Conservation (phyloP, 2,329 filamentous ascomycete species). For the Canariomyces notabilis region DNA sequence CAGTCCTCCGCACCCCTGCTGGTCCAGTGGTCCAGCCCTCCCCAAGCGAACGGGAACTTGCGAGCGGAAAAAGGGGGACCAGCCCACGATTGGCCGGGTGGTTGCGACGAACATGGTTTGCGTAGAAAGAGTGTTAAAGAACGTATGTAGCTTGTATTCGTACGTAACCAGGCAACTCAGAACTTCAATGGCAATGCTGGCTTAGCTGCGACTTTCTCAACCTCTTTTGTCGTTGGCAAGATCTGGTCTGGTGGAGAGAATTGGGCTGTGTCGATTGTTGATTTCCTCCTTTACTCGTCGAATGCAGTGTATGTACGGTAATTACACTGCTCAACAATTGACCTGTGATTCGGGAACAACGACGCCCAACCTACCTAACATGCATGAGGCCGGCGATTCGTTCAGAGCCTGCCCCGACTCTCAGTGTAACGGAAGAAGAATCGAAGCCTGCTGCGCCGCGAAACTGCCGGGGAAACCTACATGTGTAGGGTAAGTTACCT, state of each 20-base stretch:
- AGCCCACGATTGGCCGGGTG: constrained; percentile 16
- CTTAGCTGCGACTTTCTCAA: no score
- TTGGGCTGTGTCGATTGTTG: no score
- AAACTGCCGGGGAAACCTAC: constrained; percentile 5
- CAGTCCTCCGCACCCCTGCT: constrained; percentile 16
- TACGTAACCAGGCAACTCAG: no score
- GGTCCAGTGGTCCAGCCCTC: constrained; percentile 16
- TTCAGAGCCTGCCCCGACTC: constrained; percentile 10
- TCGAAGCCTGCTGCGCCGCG: constrained; percentile 7
- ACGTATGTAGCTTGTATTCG: no score
- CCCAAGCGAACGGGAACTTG: constrained; percentile 21
- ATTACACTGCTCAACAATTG: constrained; percentile 1
- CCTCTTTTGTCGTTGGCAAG: no score
- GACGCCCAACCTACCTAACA: neutral
- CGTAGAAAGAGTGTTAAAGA: no score
- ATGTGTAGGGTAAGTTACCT: no score
- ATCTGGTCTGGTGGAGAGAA: no score
- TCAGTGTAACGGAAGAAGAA: constrained; percentile 20
- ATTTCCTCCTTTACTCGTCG: no score
- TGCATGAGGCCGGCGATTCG: constrained; percentile 16
- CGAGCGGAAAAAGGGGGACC: constrained; percentile 11
- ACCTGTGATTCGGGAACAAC: neutral
- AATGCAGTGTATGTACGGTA: no score
- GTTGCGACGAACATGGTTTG: constrained; percentile 7
- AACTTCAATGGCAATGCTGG: no score